Base-by-base conservation (phyloP, 345 rosid genomes). In the Eucalyptus lansdowneana region DNA sequence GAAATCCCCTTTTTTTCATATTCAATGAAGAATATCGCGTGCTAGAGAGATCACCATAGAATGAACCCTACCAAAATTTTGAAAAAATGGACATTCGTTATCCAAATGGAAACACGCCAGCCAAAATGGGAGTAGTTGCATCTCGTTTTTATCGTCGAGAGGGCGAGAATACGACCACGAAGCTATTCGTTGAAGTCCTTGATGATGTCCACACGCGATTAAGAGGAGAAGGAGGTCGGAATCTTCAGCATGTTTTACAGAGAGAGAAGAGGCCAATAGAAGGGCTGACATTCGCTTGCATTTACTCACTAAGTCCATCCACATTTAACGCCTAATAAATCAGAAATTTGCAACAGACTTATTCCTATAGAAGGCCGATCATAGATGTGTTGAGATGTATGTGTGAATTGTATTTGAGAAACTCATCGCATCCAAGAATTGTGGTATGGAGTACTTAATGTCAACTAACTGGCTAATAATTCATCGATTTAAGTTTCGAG, bases 401-500 rank as follows among this genome's bases (percentile, higher is more conserved):
- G 3, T 4, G 9, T 3, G 4, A 9, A 9, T 31, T 69, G 42
- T 31, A 69, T 16, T 31, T 67, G 11, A 31, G 31, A 17, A 69
- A 69, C 2, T 11, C 42, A 0, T 53, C 0, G 3, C 34, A 62
- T 12, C 3, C 0, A n/a, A 65, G 10, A n/a, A 65, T 65, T 65
- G 40, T 65, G 76, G 31, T n/a, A 7, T 65, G 21, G 0, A 65
- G 19, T 21, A 37, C 8, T 37, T 37, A 37, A 37, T 21, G 5
- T 76, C 1, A 37, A 1, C 3, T 37, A 37, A 40, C 3, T 6
- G 8, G 0, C 3, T 3, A 8, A 4, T 76, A 76, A 2, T 0
- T 40, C 9, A 2, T 40, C 0, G 2, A 72, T 72, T 37, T 72
- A 72, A 37, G 12, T 37, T 72, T 37, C 7, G 0, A 72, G 25